Percentiles rank a stretch among this genome's conserved stretches.
Evolutionary conservation across 1,284 basidiomycete species (phyloP).

Genomic region (Ustilago lituana): DNA sequence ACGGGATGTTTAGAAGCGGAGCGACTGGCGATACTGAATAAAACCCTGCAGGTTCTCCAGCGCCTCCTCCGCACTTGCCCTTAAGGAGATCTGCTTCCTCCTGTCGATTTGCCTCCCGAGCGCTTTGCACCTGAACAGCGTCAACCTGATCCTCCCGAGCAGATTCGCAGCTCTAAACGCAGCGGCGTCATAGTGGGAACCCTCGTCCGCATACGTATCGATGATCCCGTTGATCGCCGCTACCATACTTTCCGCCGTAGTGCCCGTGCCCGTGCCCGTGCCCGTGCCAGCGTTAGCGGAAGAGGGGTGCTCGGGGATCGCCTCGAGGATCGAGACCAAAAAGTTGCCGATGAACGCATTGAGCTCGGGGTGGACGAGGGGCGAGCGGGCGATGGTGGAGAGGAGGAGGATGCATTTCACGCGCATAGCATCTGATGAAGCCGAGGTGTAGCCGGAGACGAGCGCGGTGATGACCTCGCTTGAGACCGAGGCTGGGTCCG

Average conservation of each 20-base stretch:
- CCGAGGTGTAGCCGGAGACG: conserved; percentile 39
- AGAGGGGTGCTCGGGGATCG: conserved; percentile 21
- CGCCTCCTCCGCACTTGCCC: conserved; percentile 70
- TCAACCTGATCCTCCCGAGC: conserved; percentile 11
- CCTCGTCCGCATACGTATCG: conserved; percentile 94
- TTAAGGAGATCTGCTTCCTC: conserved; percentile 69
- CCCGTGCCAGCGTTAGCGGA: too few species aligned
- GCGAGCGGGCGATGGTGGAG: conserved; percentile 43
- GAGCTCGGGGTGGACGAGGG: conserved; percentile 3
- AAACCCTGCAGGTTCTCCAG: conserved; percentile 87
- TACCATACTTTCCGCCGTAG: conserved; percentile 77
- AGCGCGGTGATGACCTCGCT: conserved; percentile 47
- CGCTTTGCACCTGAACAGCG: conserved; percentile 29
- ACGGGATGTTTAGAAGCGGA: conserved; percentile 11
- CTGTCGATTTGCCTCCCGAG: conserved; percentile 68
- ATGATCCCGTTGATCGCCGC: conserved; percentile 86
- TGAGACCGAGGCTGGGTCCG: background rate
- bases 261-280: background rate
- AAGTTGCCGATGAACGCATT: conserved; percentile 41
- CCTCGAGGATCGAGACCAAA: conserved; percentile 43
- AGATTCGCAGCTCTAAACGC: conserved; percentile 75
- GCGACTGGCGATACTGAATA: conserved; percentile 76
- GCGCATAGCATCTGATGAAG: conserved; percentile 48
- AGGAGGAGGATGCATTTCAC: conserved; percentile 54
- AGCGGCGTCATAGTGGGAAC: conserved; percentile 77